phyloP scores from a whole-genome alignment of 2,329 filamentous ascomycete genomes.

The Verticillium nubilum region DNA sequence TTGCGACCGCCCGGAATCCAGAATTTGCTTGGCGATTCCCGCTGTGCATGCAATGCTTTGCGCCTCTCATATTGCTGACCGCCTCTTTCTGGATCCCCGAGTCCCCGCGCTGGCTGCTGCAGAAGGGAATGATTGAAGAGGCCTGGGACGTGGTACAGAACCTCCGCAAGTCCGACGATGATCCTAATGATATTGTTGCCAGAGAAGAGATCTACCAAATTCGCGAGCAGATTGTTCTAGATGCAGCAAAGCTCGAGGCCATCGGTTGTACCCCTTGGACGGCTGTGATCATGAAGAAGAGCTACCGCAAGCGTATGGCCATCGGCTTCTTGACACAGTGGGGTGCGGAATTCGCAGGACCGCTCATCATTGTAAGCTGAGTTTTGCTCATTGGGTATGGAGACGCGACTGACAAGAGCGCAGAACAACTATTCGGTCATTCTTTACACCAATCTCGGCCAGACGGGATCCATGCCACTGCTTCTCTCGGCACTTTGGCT shows the following conservation, averaged over 20 bases:
- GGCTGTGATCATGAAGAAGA: constrained; percentile 38
- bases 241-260: constrained; percentile 31
- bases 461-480: constrained; percentile 32
- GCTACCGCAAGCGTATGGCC: constrained; percentile 43
- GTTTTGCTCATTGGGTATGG: neutral
- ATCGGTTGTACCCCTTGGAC: constrained; percentile 35
- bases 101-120: constrained; percentile 44
- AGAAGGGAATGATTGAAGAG: constrained; percentile 36
- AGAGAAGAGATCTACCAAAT: constrained; percentile 41
- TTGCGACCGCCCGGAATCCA: constrained; percentile 22
- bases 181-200: constrained; percentile 33
- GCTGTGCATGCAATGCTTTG: constrained; percentile 31
- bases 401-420: neutral
- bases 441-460: constrained; percentile 30
- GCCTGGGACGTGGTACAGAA: constrained; percentile 34
- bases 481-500: constrained; percentile 33
- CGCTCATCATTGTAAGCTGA: constrained; percentile 40
- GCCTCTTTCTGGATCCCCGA: constrained; percentile 35
- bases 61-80: constrained; percentile 30
- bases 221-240: constrained; percentile 36
- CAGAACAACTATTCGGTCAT: constrained; percentile 37
- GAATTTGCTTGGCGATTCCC: constrained; percentile 40
- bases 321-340: constrained; percentile 48
- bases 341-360: constrained; percentile 47
- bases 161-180: constrained; percentile 29